Conservation (phyloP, 192 early-diverging fungal genomes). For the Rhizophagus sp. region DNA sequence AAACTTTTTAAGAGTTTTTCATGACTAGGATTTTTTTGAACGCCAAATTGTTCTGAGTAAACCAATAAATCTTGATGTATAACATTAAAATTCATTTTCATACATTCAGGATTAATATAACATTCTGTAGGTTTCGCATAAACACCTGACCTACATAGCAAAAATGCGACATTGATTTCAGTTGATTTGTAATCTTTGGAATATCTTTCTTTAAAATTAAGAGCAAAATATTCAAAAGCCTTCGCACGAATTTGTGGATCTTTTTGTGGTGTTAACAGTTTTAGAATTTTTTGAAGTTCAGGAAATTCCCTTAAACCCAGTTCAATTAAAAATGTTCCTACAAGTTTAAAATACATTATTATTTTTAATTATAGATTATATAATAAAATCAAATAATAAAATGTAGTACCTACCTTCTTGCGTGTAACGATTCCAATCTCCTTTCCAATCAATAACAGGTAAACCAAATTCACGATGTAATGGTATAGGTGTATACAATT, state of each 20-base stretch:
- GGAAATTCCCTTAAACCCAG: too few species aligned
- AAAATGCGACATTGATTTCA: slow-evolving; percentile 53
- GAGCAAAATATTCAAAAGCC: slow-evolving; percentile 70
- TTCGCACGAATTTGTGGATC: slow-evolving; percentile 42
- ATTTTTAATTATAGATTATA: too few species aligned
- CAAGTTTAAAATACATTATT: not conserved
- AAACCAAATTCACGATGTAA: slow-evolving; percentile 55
- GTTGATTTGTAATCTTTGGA: slow-evolving; percentile 46
- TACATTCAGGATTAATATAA: slow-evolving; percentile 59
- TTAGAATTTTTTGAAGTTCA: slow-evolving; percentile 40
- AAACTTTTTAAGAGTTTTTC: slow-evolving; percentile 45
- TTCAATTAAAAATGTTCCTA: slow-evolving; percentile 33
- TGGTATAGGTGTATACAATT: too few species aligned
- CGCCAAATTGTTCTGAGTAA: slow-evolving; percentile 64
- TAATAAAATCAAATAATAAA: too few species aligned
- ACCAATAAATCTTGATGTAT: slow-evolving; percentile 54
- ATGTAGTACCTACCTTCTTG: slow-evolving; percentile 36
- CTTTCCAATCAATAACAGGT: slow-evolving; percentile 71
- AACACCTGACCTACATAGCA: slow-evolving; percentile 51
- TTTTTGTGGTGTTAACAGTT: slow-evolving; percentile 38
- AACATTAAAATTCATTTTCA: slow-evolving; percentile 68
- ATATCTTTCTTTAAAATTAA: slow-evolving; percentile 65
- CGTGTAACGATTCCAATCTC: slow-evolving; percentile 40
- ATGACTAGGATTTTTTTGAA: slow-evolving; percentile 58
- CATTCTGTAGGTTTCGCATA: slow-evolving; percentile 63